These are phyloP conservation scores for Rhododendron vialii DNA, from an alignment of 148 eudicot species.

Conservation along the genomic window DNA sequence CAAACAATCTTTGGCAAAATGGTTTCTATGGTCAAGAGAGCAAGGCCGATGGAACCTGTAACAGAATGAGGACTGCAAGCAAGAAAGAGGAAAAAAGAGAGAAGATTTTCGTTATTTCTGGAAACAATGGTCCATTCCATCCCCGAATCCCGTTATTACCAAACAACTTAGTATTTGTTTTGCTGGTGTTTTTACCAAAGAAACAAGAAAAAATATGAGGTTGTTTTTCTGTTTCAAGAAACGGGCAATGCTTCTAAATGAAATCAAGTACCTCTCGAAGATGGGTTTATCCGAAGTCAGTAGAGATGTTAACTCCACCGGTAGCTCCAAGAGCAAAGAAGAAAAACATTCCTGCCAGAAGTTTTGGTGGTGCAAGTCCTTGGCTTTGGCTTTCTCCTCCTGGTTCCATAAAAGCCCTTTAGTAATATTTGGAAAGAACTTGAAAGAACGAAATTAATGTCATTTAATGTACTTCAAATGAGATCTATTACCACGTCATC, in stretches of 20 bases:
- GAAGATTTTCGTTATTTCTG: background rate
- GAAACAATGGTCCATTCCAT: background rate
- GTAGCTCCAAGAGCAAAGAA: conserved; percentile 95
- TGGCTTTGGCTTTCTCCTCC: conserved; percentile 96
- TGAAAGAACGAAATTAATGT: background rate
- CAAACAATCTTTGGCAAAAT: conserved; percentile 73
- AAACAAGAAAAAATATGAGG: background rate
- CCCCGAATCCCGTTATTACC: background rate
- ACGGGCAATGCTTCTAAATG: background rate
- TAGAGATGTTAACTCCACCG: conserved; percentile 75
- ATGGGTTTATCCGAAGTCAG: conserved; percentile 86
- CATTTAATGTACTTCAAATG: background rate
- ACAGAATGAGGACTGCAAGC: conserved; percentile 85
- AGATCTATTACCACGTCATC: conserved; percentile 52
- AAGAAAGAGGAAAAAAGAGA: background rate
- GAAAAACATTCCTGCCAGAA: conserved; percentile 93
- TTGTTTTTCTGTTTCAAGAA: background rate
- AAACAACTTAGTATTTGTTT: background rate
- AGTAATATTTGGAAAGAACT: background rate
- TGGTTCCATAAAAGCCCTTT: conserved; percentile 4
- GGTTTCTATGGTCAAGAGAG: conserved; percentile 73
- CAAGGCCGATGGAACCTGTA: conserved; percentile 72
- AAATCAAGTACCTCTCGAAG: conserved; percentile 63
- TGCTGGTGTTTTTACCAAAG: background rate
- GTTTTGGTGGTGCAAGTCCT: conserved; percentile 87